Evolutionary conservation across 2,329 filamentous ascomycete species (phyloP), one percentile per base, ranked within the genome.

Genomic region (Hirsutella rhossiliensis): DNA sequence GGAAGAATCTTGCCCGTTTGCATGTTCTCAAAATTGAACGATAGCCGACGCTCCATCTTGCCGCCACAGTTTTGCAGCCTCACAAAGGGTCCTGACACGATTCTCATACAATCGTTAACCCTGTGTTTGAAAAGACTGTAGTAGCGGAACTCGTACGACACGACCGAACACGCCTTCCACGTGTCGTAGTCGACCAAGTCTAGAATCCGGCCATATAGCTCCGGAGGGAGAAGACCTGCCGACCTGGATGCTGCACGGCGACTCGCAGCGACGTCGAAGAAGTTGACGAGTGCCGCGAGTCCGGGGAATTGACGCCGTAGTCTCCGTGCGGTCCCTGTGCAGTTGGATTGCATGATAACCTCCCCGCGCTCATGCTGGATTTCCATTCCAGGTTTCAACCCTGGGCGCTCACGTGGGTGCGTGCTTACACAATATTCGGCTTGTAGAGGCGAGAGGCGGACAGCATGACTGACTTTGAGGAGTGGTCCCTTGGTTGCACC

Each of bases 141-240:
- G 29, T 4, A 38, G 17, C 50, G 50, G 18, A 52, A 32, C 17
- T 20, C 20, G 8, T 18, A 18, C 9, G 52, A 51, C n/a, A 51
- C 50, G 3, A 30, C 18, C 11, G 34, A 30, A 38, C 51, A 53
- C n/a, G 38, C 19, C 34, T 43, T 52, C 51, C 48, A 54, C 4
- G 52, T 52, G 8, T 50, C 45, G 38, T 50, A 48, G 41, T 54
- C 47, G 23, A 51, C 50, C 19, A 46, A 50, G 30, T 49, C 47
- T 8, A 54, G 18, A 34, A 54, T 48, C 5, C 12, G 38, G 31
- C 38, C 39, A 29, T 47, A 50, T 18, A 54, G 31, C 20, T 54
- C 51, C 11, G 18, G 20, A 4, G 49, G 47, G 18, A 53, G 40
- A 17, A 29, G 36, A 1, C 47, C 49, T 43, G 1, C 23, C 15